phyloP scores from a whole-genome alignment of 345 rosid species.

The Gossypium thurberi region DNA sequence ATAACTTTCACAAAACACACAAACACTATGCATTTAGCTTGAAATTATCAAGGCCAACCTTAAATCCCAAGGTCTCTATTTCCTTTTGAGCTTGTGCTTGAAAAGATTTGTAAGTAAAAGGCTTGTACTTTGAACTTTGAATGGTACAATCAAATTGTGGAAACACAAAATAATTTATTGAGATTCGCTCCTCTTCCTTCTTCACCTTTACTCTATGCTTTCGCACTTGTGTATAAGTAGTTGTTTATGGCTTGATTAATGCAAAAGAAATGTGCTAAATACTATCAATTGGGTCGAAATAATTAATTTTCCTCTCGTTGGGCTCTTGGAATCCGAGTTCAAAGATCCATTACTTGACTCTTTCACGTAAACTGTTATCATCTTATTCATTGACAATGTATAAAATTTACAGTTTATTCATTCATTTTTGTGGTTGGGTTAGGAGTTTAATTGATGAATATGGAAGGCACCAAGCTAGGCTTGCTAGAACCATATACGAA shows the following conservation, averaged over 20 bases:
- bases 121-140: constrained; percentile 47
- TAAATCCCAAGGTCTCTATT: constrained; percentile 41
- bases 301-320: constrained; percentile 42
- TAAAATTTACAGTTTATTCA: background rate
- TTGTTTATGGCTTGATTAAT: constrained; percentile 53
- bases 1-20: no score
- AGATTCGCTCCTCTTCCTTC: constrained; percentile 39
- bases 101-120: constrained; percentile 61
- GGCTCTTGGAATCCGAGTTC: constrained; percentile 15
- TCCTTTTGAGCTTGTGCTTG: constrained; percentile 56
- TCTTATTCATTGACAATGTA: background rate
- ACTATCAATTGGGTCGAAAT: constrained; percentile 54
- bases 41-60: constrained; percentile 63
- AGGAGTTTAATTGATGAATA: no score
- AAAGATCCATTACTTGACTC: background rate
- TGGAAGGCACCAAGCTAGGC: constrained; percentile 32
- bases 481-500: constrained; percentile 39
- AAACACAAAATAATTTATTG: constrained; percentile 69
- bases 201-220: constrained; percentile 47
- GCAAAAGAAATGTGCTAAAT: background rate
- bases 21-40: background rate
- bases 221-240: constrained; percentile 51
- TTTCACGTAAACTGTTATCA: background rate
- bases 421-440: background rate
- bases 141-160: constrained; percentile 44